Evolutionary conservation across 176 grass and related monocot genomes (phyloP).

Genomic region (Triticum turgidum): DNA sequence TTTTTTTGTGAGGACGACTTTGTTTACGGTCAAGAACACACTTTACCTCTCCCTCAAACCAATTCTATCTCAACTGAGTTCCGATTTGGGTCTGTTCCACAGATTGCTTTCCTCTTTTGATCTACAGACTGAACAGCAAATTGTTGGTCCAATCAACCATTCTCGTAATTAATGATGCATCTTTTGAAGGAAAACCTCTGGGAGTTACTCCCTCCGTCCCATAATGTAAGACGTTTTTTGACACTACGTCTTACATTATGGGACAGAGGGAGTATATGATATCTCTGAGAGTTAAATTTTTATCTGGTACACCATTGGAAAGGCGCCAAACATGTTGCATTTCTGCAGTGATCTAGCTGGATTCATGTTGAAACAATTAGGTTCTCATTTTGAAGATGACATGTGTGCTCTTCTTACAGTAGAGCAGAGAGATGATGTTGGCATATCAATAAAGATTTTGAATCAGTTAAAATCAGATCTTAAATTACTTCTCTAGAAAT

Average conservation of each 20-base stretch:
- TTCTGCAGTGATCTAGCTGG: neutral
- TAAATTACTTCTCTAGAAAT: neutral
- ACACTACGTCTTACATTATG: too few species aligned
- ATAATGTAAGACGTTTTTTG: too few species aligned
- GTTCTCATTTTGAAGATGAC: too few species aligned
- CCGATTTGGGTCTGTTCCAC: neutral
- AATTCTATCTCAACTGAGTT: neutral
- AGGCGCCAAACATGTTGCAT: neutral
- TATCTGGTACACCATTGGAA: neutral
- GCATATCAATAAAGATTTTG: conserved; percentile 13
- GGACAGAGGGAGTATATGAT: too few species aligned
- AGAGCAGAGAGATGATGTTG: neutral
- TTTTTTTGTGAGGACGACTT: neutral
- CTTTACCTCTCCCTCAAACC: neutral
- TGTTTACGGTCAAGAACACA: neutral
- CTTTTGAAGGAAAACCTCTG: neutral
- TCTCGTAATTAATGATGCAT: neutral
- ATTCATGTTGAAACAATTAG: too few species aligned
- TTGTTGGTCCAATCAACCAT: neutral
- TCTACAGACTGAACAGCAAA: neutral
- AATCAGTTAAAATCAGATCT: conserved; percentile 29
- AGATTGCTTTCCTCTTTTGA: neutral
- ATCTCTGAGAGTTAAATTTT: too few species aligned
- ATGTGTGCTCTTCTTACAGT: neutral
- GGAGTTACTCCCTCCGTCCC: neutral